These are phyloP conservation scores for Thoreauomyces humboldtii DNA, from an alignment of 192 early-diverging fungal genomes.

Conservation along the genomic window DNA sequence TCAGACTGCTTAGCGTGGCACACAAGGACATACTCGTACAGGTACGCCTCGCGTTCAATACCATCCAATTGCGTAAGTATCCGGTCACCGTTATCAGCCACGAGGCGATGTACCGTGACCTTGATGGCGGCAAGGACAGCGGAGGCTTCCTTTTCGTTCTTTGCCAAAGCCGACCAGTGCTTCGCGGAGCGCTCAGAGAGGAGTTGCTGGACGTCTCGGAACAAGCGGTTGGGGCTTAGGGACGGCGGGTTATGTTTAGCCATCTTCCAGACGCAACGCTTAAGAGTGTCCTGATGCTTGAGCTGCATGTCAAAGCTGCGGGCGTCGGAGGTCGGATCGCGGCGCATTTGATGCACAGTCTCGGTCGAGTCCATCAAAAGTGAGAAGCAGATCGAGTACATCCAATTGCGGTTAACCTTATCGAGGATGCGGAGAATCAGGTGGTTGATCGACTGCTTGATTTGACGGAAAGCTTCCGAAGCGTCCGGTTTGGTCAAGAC, in stretches of 20 bases:
- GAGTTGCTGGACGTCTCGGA: conserved; percentile 79
- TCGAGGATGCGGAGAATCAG: conserved; percentile 90
- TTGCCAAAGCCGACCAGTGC: conserved; percentile 84
- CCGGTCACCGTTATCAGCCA: not conserved
- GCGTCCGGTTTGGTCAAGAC: conserved; percentile 42
- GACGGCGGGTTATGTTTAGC: conserved; percentile 72
- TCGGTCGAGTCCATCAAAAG: conserved; percentile 15
- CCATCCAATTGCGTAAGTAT: not conserved
- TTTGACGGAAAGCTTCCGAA: conserved; percentile 48
- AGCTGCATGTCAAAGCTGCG: conserved; percentile 51
- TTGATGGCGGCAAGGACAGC: not conserved
- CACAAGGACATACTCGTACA: not conserved
- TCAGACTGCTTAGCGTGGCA: not conserved
- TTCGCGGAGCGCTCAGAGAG: conserved; percentile 75
- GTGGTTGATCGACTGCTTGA: conserved; percentile 77
- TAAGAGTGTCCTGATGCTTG: conserved; percentile 83
- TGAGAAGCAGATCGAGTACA: conserved; percentile 2
- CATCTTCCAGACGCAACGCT: conserved; percentile 97
- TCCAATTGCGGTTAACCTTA: conserved; percentile 67
- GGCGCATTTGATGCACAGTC: not conserved
- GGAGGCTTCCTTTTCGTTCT: not conserved
- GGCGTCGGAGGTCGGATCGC: too few species aligned
- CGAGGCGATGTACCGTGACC: not conserved
- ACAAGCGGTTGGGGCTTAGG: conserved; percentile 62
- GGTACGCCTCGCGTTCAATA: not conserved